Conservation (phyloP, 176 grass and related monocot genomes). For the Oryza longistaminata region DNA sequence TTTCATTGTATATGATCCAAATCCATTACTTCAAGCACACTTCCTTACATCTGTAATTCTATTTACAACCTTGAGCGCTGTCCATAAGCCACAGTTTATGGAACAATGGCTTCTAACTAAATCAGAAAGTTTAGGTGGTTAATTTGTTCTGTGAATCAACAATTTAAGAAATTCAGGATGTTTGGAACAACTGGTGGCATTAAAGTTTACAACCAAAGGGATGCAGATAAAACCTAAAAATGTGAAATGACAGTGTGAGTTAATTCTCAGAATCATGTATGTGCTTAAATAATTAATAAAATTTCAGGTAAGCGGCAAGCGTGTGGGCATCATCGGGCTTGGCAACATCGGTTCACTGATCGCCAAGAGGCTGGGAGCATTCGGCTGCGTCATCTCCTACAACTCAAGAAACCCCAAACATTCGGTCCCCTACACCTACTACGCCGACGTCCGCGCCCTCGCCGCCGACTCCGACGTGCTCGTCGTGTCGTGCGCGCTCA, state of each 20-base stretch:
- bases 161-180: no score
- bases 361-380: conserved; percentile 55
- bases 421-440: conserved; percentile 28
- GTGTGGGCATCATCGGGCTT: conserved; percentile 61
- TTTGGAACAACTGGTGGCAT: no score
- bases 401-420: conserved; percentile 39
- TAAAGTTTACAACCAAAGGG: no score
- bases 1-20: no score
- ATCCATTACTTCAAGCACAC: no score
- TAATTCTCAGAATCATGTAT: neutral
- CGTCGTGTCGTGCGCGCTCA: conserved; percentile 48
- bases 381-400: conserved; percentile 61
- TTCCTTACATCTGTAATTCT: no score
- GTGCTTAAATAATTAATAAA: neutral
- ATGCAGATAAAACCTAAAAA: no score
- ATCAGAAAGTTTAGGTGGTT: no score
- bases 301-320: conserved; percentile 55
- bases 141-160: no score
- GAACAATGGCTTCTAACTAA: no score
- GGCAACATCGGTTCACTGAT: conserved; percentile 59
- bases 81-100: no score
- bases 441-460: neutral
- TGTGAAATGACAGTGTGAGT: neutral
- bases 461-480: conserved; percentile 46
- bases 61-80: no score